These are phyloP conservation scores for Stemphylium lycopersici DNA, from an alignment of 2,329 filamentous ascomycete genomes.

Conservation along the genomic window DNA sequence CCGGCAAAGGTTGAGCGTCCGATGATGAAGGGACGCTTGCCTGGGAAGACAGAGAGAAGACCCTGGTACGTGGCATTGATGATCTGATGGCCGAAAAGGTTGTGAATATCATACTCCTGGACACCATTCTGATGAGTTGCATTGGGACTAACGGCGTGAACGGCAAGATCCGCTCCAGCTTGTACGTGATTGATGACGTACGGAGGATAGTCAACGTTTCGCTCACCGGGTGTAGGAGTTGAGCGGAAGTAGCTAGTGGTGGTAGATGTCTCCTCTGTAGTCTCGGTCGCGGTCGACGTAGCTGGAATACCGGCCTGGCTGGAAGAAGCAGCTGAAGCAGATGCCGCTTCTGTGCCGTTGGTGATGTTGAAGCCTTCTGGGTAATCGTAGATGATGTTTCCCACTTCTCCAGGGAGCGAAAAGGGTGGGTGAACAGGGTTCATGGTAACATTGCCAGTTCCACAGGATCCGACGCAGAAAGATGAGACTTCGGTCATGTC, in stretches of 20 bases:
- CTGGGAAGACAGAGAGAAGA: conserved; percentile 67
- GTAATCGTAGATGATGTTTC: conserved; percentile 64
- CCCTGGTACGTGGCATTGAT: conserved; percentile 78
- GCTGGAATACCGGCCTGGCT: conserved; percentile 56
- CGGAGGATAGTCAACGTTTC: conserved; percentile 75
- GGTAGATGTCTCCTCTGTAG: conserved; percentile 26
- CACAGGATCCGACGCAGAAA: conserved; percentile 75
- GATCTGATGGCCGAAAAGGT: conserved; percentile 71
- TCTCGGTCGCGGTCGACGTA: conserved; percentile 13
- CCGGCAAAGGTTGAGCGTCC: conserved; percentile 82
- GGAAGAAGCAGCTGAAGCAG: conserved; percentile 61
- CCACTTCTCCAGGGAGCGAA: conserved; percentile 67
- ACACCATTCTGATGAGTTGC: conserved; percentile 76
- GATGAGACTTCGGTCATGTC: conserved; percentile 68
- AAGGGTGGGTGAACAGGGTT: conserved; percentile 75
- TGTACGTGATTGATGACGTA: conserved; percentile 78
- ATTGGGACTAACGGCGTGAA: conserved; percentile 76
- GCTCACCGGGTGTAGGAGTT: conserved; percentile 65
- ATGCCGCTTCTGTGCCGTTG: conserved; percentile 70
- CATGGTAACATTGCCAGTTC: conserved; percentile 66
- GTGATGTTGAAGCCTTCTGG: conserved; percentile 73
- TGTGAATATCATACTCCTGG: conserved; percentile 83
- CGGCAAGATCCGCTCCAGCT: conserved; percentile 67
- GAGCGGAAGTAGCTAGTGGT: conserved; percentile 60
- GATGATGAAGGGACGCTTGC: conserved; percentile 81